phyloP scores from a whole-genome alignment of 2,329 filamentous ascomycete species.

The Coniochaeta hoffmannii region DNA sequence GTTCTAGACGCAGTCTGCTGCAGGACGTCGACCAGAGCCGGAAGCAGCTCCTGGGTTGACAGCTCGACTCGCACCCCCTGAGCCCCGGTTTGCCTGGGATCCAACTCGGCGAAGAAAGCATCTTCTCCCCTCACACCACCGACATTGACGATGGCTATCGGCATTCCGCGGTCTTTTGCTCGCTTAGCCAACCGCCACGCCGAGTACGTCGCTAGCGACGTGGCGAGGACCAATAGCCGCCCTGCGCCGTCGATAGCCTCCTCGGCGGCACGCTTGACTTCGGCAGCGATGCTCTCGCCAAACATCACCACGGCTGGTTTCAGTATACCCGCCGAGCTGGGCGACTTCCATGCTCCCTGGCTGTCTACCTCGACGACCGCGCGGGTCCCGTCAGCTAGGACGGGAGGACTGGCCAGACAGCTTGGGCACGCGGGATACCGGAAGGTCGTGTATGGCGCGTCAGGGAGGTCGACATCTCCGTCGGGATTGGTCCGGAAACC shows the following conservation, averaged over 20 bases:
- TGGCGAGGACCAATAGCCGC: conserved; percentile 73
- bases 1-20: conserved; percentile 19
- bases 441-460: conserved; percentile 82
- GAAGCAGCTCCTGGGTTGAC: conserved; percentile 50
- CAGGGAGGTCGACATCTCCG: conserved; percentile 85
- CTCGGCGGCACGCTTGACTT: conserved; percentile 71
- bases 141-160: conserved; percentile 81
- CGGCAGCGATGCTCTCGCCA: conserved; percentile 70
- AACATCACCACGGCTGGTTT: conserved; percentile 97
- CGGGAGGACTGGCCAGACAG: conserved; percentile 61
- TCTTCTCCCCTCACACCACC: conserved; percentile 78
- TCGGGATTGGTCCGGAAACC: conserved; percentile 86
- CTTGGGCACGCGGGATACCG: conserved; percentile 83
- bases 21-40: conserved; percentile 46
- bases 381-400: conserved; percentile 41
- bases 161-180: conserved; percentile 74
- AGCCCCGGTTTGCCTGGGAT: conserved; percentile 41
- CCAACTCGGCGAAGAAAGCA: conserved; percentile 54
- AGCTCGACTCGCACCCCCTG: conserved; percentile 49
- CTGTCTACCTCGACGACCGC: conserved; percentile 60
- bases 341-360: conserved; percentile 70
- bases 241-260: conserved; percentile 69
- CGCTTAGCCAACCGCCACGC: conserved; percentile 84
- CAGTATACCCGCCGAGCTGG: conserved; percentile 67
- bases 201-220: conserved; percentile 88